Conservation (phyloP, 768 basidiomycete species). For the Tulasnella sp. region DNA sequence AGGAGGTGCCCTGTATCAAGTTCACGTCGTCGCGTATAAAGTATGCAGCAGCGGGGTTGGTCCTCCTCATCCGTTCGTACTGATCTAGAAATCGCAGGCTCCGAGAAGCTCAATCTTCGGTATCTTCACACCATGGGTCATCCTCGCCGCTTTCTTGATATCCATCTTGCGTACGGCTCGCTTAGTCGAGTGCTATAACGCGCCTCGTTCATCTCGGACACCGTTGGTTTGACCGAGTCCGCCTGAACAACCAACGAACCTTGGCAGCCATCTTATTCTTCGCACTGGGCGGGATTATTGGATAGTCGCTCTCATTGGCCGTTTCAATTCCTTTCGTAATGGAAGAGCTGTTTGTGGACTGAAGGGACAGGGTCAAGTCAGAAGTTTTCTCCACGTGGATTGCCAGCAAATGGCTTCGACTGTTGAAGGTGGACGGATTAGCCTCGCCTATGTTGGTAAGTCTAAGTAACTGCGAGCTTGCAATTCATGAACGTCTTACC, state of each 20-base stretch:
- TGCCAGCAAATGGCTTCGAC: conserved; percentile 57
- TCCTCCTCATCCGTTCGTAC: too few relatives aligned
- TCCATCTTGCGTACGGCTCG: too few relatives aligned
- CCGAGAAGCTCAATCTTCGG: too few relatives aligned
- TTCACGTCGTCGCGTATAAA: too few relatives aligned
- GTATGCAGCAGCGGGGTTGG: too few relatives aligned
- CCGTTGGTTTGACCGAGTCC: conserved; percentile 68
- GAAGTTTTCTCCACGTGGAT: conserved; percentile 53
- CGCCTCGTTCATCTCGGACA: conserved; percentile 74
- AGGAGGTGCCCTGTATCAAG: too few relatives aligned
- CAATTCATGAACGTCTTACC: conserved; percentile 17
- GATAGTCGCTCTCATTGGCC: conserved; percentile 94
- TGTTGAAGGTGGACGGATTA: conserved; percentile 49
- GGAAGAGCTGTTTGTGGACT: conserved; percentile 80
- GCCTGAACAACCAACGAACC: conserved; percentile 53
- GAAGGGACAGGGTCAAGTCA: too few relatives aligned
- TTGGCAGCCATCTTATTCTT: conserved; percentile 64
- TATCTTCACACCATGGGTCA: too few relatives aligned
- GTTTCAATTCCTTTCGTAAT: conserved; percentile 83
- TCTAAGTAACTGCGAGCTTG: neutral
- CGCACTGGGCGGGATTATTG: conserved; percentile 79
- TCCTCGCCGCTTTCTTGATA: too few relatives aligned
- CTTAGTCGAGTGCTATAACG: too few relatives aligned
- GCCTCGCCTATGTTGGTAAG: conserved; percentile 65
- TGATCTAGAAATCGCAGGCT: too few relatives aligned